Base-by-base conservation (phyloP, 176 grass and related monocot species). In the Thalia dealbata region DNA sequence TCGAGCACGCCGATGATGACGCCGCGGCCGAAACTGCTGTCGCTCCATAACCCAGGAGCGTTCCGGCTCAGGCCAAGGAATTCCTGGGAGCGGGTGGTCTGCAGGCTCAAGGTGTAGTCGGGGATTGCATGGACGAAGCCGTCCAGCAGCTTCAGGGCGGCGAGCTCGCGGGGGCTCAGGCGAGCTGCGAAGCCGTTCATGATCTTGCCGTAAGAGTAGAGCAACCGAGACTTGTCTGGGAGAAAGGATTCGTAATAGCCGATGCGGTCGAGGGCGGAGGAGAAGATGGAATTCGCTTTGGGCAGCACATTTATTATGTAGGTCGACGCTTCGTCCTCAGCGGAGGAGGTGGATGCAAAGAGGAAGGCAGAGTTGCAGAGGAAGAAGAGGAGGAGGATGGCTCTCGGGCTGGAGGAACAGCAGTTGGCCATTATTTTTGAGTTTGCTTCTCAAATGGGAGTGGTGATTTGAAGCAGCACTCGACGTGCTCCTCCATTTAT, bases 171-270 rank as follows among this genome's bases (percentile, higher is more conserved):
- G 2, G 88, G 78, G 56, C 62, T 84, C 4, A 92, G 90, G 13
- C 78, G 55, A 14, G 84, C 82, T 7, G 86, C 83, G 67, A 92
- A 92, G 6, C 90, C 90, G 0, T 50, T 74, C 3, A 92, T 76
- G 46, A 88, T 84, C 69, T 88, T 77, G 67, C 19, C 86, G 80
- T 92, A 92, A 22, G 82, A 92, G 76, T 84, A 85, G 0, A 92
- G 76, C 65, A 92, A 76, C 1, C 67, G 61, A 0, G 83, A 76
- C 4, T 74, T 81, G 27, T 76, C 66, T 8, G 83, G 84, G 52
- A 88, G 32, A 75, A 88, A 83, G 0, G 83, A 85, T 15, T 82
- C 72, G 67, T 92, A 83, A 80, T 77, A 81, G 19, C 54, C 54
- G 14, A 58, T 58, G 14, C 54, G 16, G 6, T 58, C 18, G 16